These are phyloP conservation scores for Coniella lustricola DNA, from an alignment of 2,329 filamentous ascomycete species.

Conservation along the genomic window DNA sequence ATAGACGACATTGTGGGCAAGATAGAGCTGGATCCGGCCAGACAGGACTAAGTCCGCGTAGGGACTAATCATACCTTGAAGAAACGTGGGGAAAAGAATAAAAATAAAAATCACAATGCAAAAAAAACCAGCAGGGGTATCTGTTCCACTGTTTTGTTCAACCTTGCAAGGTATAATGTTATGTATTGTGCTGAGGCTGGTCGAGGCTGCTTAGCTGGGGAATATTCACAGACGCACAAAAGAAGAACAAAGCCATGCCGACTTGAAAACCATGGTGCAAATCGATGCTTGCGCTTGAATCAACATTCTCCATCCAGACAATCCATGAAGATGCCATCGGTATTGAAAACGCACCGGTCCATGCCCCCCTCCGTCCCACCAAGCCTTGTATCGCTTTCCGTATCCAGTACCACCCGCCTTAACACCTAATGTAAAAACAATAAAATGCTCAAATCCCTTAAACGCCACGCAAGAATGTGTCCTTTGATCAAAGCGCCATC, in stretches of 20 bases:
- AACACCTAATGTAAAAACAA: neutral
- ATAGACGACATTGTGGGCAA: slow-evolving; percentile 39
- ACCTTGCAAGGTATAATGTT: no score
- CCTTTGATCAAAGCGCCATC: neutral
- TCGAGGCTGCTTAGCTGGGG: neutral
- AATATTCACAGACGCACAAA: neutral
- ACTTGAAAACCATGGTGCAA: neutral
- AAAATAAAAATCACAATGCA: no score
- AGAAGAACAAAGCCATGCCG: neutral
- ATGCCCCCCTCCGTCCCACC: neutral
- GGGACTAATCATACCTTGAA: no score
- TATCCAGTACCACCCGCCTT: neutral
- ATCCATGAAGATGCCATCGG: no score
- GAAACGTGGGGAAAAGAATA: no score
- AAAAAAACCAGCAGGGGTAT: no score
- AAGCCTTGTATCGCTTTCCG: neutral
- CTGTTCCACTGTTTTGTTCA: no score
- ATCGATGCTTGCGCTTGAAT: neutral
- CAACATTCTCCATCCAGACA: neutral
- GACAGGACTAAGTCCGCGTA: slow-evolving; percentile 19
- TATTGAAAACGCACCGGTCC: neutral
- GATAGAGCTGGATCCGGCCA: slow-evolving; percentile 22
- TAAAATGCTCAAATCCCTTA: neutral
- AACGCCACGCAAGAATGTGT: slow-evolving; percentile 33
- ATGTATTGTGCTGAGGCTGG: neutral